These are phyloP conservation scores for Leccinum rimulosum DNA, from an alignment of 768 basidiomycete genomes.

Conservation along the genomic window DNA sequence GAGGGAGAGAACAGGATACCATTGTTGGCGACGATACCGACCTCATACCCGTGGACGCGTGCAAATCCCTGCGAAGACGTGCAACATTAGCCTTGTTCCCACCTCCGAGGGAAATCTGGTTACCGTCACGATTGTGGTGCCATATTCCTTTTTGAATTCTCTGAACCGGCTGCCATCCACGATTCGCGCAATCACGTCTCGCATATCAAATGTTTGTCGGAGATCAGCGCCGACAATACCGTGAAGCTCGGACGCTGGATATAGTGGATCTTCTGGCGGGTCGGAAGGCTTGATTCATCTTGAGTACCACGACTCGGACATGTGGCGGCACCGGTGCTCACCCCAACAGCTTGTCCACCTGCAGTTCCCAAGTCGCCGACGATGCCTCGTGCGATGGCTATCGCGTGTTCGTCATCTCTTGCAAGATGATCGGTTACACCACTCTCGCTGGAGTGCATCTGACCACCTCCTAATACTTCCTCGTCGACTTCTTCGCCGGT, in stretches of 20 bases:
- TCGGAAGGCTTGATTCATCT: slow-evolving; percentile 48
- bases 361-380: slow-evolving; percentile 75
- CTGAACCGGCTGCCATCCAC: slow-evolving; percentile 90
- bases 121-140: slow-evolving; percentile 85
- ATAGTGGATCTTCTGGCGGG: slow-evolving; percentile 68
- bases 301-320: slow-evolving; percentile 9
- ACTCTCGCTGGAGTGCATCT: slow-evolving; percentile 90
- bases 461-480: slow-evolving; percentile 85
- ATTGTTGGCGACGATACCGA: slow-evolving; percentile 92
- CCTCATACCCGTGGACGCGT: slow-evolving; percentile 82
- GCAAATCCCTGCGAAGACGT: slow-evolving; percentile 67
- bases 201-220: slow-evolving; percentile 88
- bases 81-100: slow-evolving; percentile 5
- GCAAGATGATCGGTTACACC: slow-evolving; percentile 91
- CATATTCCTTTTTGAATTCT: slow-evolving; percentile 97
- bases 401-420: slow-evolving; percentile 80
- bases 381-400: slow-evolving; percentile 73
- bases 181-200: slow-evolving; percentile 87
- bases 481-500: slow-evolving; percentile 93
- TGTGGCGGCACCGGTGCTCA: slow-evolving; percentile 36
- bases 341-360: slow-evolving; percentile 47
- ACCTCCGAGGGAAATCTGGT: slow-evolving; percentile 18
- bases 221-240: slow-evolving; percentile 91
- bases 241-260: slow-evolving; percentile 78
- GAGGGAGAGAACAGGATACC: slow-evolving; percentile 94